Percentiles rank a stretch among this genome's conserved stretches.
These are phyloP conservation scores for Chalciporus chontae DNA, from an alignment of 768 basidiomycete species.

Conservation along the genomic window DNA sequence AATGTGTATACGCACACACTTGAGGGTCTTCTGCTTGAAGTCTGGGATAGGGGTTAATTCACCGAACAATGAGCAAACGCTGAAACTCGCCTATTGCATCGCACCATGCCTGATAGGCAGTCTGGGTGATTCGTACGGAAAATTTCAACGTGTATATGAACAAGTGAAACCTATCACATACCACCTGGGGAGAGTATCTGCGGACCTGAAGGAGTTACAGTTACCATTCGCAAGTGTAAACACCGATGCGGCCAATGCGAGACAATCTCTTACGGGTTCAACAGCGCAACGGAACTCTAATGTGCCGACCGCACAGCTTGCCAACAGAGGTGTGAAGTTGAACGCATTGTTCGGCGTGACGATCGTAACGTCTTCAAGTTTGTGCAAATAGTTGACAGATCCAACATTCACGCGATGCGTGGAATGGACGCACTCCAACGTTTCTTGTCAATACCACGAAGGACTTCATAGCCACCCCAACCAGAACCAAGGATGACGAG, in stretches of 20 bases:
- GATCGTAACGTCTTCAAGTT: conserved; percentile 53
- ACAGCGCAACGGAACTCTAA: conserved; percentile 78
- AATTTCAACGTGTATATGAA: neutral
- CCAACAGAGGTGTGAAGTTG: conserved; percentile 45
- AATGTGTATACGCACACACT: conserved; percentile 47
- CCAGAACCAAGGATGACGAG: conserved; percentile 74
- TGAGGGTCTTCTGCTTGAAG: conserved; percentile 54
- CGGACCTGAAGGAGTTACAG: conserved; percentile 39
- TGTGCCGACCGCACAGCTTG: conserved; percentile 71
- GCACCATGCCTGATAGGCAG: conserved; percentile 72
- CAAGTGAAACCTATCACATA: conserved; percentile 26
- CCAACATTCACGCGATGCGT: neutral
- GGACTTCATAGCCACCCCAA: conserved; percentile 74
- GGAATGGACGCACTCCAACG: conserved; percentile 52
- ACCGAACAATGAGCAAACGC: neutral
- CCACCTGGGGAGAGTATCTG: conserved; percentile 53
- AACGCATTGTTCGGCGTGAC: conserved; percentile 55
- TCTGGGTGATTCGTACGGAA: conserved; percentile 31
- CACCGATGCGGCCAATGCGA: too few relatives aligned
- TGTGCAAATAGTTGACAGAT: conserved; percentile 2
- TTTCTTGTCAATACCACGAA: conserved; percentile 65
- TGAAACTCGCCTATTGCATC: conserved; percentile 55
- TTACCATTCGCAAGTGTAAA: conserved; percentile 3
- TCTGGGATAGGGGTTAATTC: conserved; percentile 36
- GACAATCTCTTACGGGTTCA: conserved; percentile 58